Evolutionary conservation across 2,329 filamentous ascomycete species (phyloP).

Genomic region (Penicillium concentricum): DNA sequence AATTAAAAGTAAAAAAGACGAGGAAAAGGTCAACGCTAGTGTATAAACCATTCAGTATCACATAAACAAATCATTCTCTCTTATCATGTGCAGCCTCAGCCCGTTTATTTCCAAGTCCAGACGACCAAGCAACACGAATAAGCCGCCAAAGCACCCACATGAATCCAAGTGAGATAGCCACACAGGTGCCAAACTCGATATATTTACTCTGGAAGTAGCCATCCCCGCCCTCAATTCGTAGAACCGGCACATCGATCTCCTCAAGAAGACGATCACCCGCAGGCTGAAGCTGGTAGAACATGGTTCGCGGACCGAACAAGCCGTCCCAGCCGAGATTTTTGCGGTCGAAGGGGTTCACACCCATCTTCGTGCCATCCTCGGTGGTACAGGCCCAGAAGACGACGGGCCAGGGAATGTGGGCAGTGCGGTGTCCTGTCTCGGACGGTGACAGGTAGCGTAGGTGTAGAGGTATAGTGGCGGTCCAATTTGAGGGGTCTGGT

Average conservation of each 20-base stretch:
- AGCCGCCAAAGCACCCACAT: slow-evolving; percentile 68
- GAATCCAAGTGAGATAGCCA: slow-evolving; percentile 63
- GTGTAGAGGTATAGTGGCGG: slow-evolving; percentile 69
- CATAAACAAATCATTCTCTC: slow-evolving; percentile 22
- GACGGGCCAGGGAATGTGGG: slow-evolving; percentile 73
- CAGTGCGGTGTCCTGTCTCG: slow-evolving; percentile 52
- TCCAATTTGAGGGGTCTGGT: slow-evolving; percentile 27
- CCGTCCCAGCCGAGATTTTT: slow-evolving; percentile 82
- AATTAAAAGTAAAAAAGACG: neutral
- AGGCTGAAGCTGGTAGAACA: slow-evolving; percentile 77
- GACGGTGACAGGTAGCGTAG: slow-evolving; percentile 74
- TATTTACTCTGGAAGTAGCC: slow-evolving; percentile 33
- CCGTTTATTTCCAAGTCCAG: slow-evolving; percentile 11
- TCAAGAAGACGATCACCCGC: slow-evolving; percentile 51
- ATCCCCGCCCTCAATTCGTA: slow-evolving; percentile 55
- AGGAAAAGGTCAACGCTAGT: neutral
- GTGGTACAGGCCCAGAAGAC: slow-evolving; percentile 88
- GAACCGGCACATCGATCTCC: slow-evolving; percentile 62
- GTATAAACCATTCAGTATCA: neutral
- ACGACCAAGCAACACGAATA: slow-evolving; percentile 27
- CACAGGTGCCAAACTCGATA: slow-evolving; percentile 58
- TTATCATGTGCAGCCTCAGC: slow-evolving; percentile 22
- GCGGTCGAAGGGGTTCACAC: slow-evolving; percentile 80
- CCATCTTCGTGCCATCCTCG: slow-evolving; percentile 60
- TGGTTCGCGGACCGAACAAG: slow-evolving; percentile 70